Conservation (phyloP, 495 filamentous ascomycete genomes). For the Penicillium mononematosum region DNA sequence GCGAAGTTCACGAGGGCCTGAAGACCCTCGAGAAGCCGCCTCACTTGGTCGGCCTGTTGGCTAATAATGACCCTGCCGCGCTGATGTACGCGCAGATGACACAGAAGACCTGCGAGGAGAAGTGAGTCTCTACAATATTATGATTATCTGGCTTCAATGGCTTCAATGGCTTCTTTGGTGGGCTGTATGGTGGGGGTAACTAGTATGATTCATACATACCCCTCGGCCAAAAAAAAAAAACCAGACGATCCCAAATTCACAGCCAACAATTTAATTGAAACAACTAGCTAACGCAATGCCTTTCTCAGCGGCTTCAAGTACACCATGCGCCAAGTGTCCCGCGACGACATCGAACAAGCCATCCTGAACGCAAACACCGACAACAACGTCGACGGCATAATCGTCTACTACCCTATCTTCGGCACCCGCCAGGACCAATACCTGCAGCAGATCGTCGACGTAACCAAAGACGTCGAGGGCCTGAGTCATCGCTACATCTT, state of each 20-base stretch:
- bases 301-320: conserved; percentile 77
- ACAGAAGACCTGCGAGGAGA: conserved; percentile 90
- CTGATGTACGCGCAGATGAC: conserved; percentile 95
- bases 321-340: conserved; percentile 74
- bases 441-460: conserved; percentile 88
- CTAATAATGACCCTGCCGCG: conserved; percentile 87
- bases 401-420: conserved; percentile 99
- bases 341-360: conserved; percentile 83
- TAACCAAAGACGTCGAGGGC: conserved; percentile 92
- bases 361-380: conserved; percentile 82
- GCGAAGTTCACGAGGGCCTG: conserved; percentile 72
- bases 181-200: conserved; percentile 17
- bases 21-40: conserved; percentile 67
- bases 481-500: conserved; percentile 91
- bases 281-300: conserved; percentile 15
- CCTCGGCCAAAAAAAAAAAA: conserved; percentile 15
- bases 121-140: conserved; percentile 58
- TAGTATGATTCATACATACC: conserved; percentile 30
- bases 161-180: conserved; percentile 1
- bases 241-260: background rate
- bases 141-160: conserved; percentile 19
- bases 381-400: conserved; percentile 78
- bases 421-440: conserved; percentile 83
- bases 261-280: background rate
- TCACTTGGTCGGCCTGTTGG: conserved; percentile 84